Percentiles rank a stretch among this genome's conserved stretches.
Evolutionary conservation across 768 basidiomycete species (phyloP).

Genomic region (Naematelia aurantialba): DNA sequence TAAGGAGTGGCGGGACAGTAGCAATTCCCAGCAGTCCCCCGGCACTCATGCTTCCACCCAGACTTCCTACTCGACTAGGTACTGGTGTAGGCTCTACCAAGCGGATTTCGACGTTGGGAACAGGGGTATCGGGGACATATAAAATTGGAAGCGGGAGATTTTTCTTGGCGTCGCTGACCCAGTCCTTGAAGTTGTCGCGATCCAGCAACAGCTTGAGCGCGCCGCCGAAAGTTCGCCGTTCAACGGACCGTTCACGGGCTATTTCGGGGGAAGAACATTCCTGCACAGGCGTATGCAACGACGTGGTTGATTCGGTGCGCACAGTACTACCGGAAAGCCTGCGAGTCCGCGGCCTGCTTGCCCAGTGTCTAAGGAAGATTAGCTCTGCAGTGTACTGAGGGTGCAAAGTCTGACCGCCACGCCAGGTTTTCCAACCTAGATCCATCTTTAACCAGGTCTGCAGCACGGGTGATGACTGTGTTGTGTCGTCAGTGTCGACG

Average conservation of each 20-base stretch:
- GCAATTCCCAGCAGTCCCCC: constrained; percentile 17
- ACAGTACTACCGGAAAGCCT: neutral
- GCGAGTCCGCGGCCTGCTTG: neutral
- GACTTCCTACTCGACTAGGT: constrained; percentile 44
- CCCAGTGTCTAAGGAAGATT: constrained; percentile 20
- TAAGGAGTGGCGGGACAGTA: constrained; percentile 16
- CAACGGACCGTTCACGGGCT: constrained; percentile 24
- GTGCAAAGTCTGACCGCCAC: constrained; percentile 28
- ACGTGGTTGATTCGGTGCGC: constrained; percentile 5
- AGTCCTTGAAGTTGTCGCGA: constrained; percentile 43
- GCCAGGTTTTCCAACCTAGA: constrained; percentile 42
- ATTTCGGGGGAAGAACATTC: constrained; percentile 4
- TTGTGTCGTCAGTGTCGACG: neutral
- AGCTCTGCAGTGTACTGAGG: neutral
- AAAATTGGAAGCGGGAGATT: constrained; percentile 21
- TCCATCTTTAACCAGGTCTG: constrained; percentile 45
- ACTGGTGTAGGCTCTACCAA: constrained; percentile 49
- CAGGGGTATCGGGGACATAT: constrained; percentile 40
- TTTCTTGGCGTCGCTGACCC: constrained; percentile 41
- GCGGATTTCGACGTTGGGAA: constrained; percentile 39
- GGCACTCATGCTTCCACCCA: constrained; percentile 38
- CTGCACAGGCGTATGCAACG: constrained; percentile 8
- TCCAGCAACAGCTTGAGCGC: constrained; percentile 36
- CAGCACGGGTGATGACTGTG: constrained; percentile 33
- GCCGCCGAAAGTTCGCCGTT: constrained; percentile 32